A percentile compares a stretch with the other conserved stretches of the same genome.
Conservation (phyloP, 257 asterid genomes). For the Fraxinus excelsior region DNA sequence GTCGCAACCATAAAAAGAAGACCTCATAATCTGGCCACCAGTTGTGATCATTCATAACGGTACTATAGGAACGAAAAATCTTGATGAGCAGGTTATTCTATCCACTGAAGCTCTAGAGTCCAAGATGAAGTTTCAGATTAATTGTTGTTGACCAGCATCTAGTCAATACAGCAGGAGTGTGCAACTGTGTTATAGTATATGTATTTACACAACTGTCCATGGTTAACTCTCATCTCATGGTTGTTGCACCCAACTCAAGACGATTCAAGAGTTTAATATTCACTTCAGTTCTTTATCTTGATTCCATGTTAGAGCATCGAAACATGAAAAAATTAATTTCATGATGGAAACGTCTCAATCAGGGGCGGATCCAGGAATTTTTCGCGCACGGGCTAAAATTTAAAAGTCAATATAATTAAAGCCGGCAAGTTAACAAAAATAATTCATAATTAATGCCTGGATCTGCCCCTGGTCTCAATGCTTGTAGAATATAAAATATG, state of each 20-base stretch:
- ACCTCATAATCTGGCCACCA: conserved; percentile 78
- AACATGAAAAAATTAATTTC: background rate
- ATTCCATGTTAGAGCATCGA: background rate
- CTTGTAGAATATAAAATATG: background rate
- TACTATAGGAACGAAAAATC: conserved; percentile 38
- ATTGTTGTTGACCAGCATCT: background rate
- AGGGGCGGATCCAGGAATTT: too few species aligned
- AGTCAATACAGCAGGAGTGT: background rate
- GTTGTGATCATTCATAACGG: conserved; percentile 60
- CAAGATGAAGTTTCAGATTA: conserved; percentile 12
- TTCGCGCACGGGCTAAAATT: too few species aligned
- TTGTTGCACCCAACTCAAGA: background rate
- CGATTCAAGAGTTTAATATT: background rate
- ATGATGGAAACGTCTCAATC: background rate
- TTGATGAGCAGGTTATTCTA: conserved; percentile 48
- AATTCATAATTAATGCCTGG: too few species aligned
- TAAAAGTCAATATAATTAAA: too few species aligned
- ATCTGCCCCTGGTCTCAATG: too few species aligned
- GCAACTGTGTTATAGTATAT: too few species aligned
- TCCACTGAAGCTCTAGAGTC: conserved; percentile 55
- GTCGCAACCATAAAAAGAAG: conserved; percentile 54
- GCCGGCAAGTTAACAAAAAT: too few species aligned
- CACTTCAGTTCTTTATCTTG: background rate
- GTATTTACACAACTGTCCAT: background rate
- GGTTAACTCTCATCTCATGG: background rate